Evolutionary conservation across 345 rosid genomes (phyloP), one percentile per base, ranked within the genome.

Genomic region (Excoecaria cochinchinensis): DNA sequence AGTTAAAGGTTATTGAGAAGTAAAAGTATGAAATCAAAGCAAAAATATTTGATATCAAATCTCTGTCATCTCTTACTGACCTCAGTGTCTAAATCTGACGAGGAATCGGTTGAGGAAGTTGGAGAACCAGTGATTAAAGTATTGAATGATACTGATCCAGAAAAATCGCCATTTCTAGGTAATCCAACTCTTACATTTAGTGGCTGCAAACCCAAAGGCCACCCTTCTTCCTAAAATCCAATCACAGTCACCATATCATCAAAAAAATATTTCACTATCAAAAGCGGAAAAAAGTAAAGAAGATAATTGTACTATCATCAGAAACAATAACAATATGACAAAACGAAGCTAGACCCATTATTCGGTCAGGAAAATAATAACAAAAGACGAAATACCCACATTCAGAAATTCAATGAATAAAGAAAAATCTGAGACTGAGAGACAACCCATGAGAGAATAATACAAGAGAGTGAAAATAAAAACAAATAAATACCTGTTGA

Each of bases 21-120:
- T 4, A 8, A 42, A 42, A 4, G 46, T 8, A 42, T 42, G 8
- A 42, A 42, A 42, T 42, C 3, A 58, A 58, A 24, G 36, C 13
- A 58, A 58, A 58, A n/a, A 22, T 17, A 6, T 57, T n/a, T 22
- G 19, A 21, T 36, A 7, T 58, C 65, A 74, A 62, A 58, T 47
- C 15, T 53, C 60, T 60, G 77, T 39, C 51, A 59, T 14, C 65
- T 60, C n/a, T 53, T 36, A 83, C 90, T 84, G 77, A 89, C 91
- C 90, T 84, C 85, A 1, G 90, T 84, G 83, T 88, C 90, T 65
- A 88, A 84, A 83, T 86, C 90, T 17, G 89, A 87, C 0, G 88
- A 86, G 42, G 84, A 83, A 82, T 79, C 90, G 0, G 84, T 77
- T 15, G 82, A 82, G 24, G 87, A 83, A 72, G 74, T 71, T 25